Percentiles rank a stretch among this genome's conserved stretches.
These are phyloP conservation scores for Nitzschia sp. DNA, from an alignment of 108 stramenopile genomes.

Conservation along the genomic window DNA sequence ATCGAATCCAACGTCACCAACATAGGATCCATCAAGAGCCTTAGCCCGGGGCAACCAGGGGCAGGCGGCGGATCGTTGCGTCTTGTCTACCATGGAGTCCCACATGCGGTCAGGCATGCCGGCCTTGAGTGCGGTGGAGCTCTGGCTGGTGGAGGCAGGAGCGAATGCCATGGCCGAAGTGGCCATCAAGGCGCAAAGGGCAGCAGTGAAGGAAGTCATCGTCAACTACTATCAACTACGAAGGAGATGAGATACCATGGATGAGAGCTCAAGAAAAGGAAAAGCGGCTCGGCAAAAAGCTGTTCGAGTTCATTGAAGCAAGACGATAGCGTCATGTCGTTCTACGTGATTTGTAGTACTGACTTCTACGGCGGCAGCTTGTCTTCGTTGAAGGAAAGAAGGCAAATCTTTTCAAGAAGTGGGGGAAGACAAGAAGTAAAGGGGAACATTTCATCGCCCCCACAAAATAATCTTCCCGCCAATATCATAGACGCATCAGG, in stretches of 20 bases:
- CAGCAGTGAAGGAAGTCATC: conserved; percentile 68
- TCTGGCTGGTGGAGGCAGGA: conserved; percentile 46
- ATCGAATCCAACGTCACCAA: conserved; percentile 94
- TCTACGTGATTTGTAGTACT: background rate
- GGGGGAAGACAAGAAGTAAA: background rate
- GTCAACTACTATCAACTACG: conserved; percentile 27
- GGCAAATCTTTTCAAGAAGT: background rate
- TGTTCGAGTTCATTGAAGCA: background rate
- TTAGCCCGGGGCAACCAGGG: conserved; percentile 88
- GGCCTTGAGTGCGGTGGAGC: conserved; percentile 52
- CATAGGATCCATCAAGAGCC: conserved; percentile 85
- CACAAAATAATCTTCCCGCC: background rate
- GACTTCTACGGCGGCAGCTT: background rate
- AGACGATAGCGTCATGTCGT: background rate
- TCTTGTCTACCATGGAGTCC: conserved; percentile 89
- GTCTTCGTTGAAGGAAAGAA: conserved; percentile 1
- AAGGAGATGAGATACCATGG: conserved; percentile 1
- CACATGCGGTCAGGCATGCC: conserved; percentile 85
- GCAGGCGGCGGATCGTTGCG: conserved; percentile 67
- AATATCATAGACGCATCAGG: background rate
- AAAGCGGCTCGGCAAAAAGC: background rate
- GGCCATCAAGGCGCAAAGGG: conserved; percentile 74
- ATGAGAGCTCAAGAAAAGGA: background rate
- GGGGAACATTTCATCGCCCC: background rate
- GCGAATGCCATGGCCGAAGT: conserved; percentile 81